A percentile compares a stretch with the other conserved stretches of the same genome.
These are phyloP conservation scores for Citrus sp. DNA, from an alignment of 345 rosid genomes.

Conservation along the genomic window DNA sequence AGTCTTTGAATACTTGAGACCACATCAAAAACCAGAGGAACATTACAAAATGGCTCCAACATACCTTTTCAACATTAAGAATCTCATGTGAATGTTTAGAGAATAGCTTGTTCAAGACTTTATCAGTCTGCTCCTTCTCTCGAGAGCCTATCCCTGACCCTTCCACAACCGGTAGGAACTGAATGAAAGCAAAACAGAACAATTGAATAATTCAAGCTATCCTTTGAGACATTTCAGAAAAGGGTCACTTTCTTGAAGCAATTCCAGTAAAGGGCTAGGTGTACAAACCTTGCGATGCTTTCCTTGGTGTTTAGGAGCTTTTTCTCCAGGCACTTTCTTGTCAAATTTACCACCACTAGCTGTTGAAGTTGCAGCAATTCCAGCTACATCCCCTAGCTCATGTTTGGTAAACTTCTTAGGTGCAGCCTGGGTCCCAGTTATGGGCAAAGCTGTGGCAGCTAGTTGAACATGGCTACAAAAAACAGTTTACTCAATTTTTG, in stretches of 20 bases:
- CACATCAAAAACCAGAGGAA: neutral
- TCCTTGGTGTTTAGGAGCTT: conserved; percentile 69
- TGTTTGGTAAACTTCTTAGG: conserved; percentile 65
- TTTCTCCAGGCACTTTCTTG: conserved; percentile 81
- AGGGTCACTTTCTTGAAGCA: neutral
- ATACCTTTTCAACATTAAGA: conserved; percentile 78
- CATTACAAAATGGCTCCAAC: neutral
- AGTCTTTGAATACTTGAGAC: neutral
- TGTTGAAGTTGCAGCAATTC: conserved; percentile 83
- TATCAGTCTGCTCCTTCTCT: conserved; percentile 81
- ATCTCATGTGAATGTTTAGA: conserved; percentile 85
- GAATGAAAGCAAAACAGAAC: conserved; percentile 14
- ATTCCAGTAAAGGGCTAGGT: neutral
- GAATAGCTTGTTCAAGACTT: conserved; percentile 74
- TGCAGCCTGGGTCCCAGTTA: conserved; percentile 69
- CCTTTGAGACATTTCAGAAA: neutral
- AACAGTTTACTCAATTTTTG: conserved; percentile 1
- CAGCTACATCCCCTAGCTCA: conserved; percentile 76
- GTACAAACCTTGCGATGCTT: conserved; percentile 78
- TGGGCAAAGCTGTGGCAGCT: conserved; percentile 84
- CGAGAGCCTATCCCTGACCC: conserved; percentile 49
- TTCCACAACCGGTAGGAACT: conserved; percentile 83
- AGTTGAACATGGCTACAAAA: conserved; percentile 78
- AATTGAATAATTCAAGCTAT: neutral
- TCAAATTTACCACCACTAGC: conserved; percentile 98